Evolutionary conservation across 805 yeast genomes (phyloP), one percentile per base, ranked within the genome.

Genomic region (Candida glaebosa): DNA sequence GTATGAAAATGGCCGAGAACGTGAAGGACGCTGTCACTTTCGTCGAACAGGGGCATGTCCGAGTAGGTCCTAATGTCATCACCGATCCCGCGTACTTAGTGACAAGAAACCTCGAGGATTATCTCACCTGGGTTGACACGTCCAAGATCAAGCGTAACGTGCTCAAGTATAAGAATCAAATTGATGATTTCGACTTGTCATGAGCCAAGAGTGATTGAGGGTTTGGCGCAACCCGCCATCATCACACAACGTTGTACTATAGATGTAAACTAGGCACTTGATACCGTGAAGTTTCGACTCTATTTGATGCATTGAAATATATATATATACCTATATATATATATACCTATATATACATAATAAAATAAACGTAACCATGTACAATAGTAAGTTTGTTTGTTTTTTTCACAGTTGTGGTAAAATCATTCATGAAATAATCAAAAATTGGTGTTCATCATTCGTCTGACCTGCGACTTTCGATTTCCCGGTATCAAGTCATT

Each of bases 1-100:
- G 96, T 44, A 69, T 90, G 51, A 87, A 84, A 55, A 95, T 93
- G 99, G 90, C 96, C 0, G 89, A 91, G 56, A 86, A 83, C 33
- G 73, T 91, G 18, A 67, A 76, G 20, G 97, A 90, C 63, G 99
- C 98, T 0, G 86, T 90, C 18, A 87, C 87, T 37, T 87, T 87
- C 59, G 76, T 95, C 10, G 97, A 93, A 58, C 98, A 93, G 61
- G 99, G 99, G 2, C 98, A 93, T 57, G 96, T 93, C 2, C 77
- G 99, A 52, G 96, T 93, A 5, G 99, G 99, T 0, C 98, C 98
- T 9, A 85, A 88, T 58, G 84, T 95, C 19, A 83, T 95, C 34
- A 90, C 96, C 1, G 99, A 93, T 61, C 95, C 98, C 3, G 96
- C 98, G 0, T 91, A 83, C 60, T 71, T 95, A 53, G 93, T 93